phyloP scores from a whole-genome alignment of 75 land plant species.

The Cunninghamia lanceolata region DNA sequence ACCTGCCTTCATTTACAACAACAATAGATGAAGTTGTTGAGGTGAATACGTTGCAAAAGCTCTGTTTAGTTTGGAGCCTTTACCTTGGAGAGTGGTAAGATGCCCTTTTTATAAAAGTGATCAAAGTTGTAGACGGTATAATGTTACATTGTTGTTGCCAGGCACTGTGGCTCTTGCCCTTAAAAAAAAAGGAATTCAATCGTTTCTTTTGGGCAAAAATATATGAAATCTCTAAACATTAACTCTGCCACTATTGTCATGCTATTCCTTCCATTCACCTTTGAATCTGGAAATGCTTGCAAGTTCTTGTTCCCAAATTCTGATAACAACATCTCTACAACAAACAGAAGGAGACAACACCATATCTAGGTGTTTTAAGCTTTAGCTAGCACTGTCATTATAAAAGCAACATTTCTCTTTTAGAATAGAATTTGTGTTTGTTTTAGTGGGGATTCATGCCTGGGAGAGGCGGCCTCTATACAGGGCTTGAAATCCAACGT shows the following conservation, averaged over 20 bases:
- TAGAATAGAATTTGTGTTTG: too few relatives aligned
- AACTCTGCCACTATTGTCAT: neutral
- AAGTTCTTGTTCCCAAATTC: neutral
- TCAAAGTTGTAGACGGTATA: neutral
- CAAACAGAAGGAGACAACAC: too few relatives aligned
- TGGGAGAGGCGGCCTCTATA: too few relatives aligned
- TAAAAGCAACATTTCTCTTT: too few relatives aligned
- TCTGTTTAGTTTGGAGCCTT: conserved; percentile 64
- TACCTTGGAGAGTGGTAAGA: conserved; percentile 79
- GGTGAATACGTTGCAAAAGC: conserved; percentile 29
- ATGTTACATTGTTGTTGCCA: neutral
- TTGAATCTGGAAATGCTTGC: neutral
- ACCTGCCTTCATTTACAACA: neutral
- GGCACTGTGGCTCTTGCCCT: neutral
- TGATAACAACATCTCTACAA: neutral
- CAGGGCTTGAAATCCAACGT: too few relatives aligned
- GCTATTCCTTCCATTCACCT: neutral
- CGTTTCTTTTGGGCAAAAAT: neutral
- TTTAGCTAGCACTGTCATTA: too few relatives aligned
- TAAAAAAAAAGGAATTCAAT: neutral
- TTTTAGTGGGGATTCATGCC: too few relatives aligned
- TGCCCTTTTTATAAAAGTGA: neutral
- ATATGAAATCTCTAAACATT: neutral
- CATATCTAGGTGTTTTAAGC: too few relatives aligned
- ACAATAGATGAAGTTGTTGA: conserved; percentile 37